Evolutionary conservation across 495 filamentous ascomycete species (phyloP).

Genomic region (Hypoxylon trugodes): DNA sequence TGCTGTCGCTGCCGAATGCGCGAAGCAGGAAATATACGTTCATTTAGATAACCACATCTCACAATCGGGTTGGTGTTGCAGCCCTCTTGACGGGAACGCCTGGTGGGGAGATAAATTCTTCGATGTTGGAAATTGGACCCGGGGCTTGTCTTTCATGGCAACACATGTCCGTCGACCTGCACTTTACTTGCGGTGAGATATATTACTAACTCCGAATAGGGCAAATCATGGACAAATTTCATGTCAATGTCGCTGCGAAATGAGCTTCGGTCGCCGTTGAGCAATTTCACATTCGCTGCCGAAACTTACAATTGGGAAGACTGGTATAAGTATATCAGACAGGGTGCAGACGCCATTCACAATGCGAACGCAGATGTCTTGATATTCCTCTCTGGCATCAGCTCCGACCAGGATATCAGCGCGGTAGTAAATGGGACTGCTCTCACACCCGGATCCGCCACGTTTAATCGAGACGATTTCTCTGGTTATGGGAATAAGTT

Average conservation of each 20-base stretch:
- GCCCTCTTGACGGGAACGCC: conserved; percentile 60
- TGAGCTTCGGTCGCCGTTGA: conserved; percentile 56
- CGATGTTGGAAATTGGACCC: conserved; percentile 60
- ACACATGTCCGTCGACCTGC: conserved; percentile 48
- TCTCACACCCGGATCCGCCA: conserved; percentile 49
- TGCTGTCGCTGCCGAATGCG: conserved; percentile 57
- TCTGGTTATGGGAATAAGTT: conserved; percentile 56
- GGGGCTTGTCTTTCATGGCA: conserved; percentile 63
- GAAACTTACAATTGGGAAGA: conserved; percentile 59
- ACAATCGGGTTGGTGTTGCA: conserved; percentile 66
- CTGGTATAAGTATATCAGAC: conserved; percentile 59
- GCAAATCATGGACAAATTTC: conserved; percentile 54
- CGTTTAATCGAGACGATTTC: conserved; percentile 57
- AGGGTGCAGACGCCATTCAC: conserved; percentile 57
- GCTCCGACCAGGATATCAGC: conserved; percentile 59
- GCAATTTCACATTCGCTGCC: conserved; percentile 35
- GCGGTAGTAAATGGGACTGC: conserved; percentile 55
- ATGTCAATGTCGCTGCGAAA: conserved; percentile 63
- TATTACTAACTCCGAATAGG: conserved; percentile 39
- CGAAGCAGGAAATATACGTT: conserved; percentile 59
- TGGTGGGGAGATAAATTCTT: conserved; percentile 68
- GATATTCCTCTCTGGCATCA: conserved; percentile 66
- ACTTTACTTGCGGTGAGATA: background rate
- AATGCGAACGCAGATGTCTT: conserved; percentile 59
- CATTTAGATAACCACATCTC: conserved; percentile 69